phyloP scores from a whole-genome alignment of 2,329 filamentous ascomycete genomes.

The Cyclaneusma minus region DNA sequence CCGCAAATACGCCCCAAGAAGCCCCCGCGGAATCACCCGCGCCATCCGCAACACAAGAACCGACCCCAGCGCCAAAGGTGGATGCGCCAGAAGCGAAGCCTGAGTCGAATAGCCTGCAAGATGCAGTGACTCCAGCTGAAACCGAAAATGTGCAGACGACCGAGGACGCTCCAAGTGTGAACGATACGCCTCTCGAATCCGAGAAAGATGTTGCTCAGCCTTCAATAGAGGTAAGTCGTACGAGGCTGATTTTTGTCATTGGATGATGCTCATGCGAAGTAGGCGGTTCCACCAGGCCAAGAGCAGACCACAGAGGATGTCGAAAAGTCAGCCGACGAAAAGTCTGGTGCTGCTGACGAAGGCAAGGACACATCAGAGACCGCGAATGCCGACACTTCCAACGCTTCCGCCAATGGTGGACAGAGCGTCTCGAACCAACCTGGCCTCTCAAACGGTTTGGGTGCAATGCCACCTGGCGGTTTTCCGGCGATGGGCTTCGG shows the following conservation, averaged over 20 bases:
- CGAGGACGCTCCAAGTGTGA: conserved; percentile 3
- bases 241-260: background rate
- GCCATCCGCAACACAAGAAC: conserved; percentile 9
- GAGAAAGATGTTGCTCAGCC: conserved; percentile 21
- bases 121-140: conserved; percentile 3
- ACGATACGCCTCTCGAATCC: conserved; percentile 7
- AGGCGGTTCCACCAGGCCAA: conserved; percentile 19
- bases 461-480: conserved; percentile 18
- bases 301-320: too few relatives aligned
- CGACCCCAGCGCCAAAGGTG: conserved; percentile 8
- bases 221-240: conserved; percentile 20
- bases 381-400: conserved; percentile 5
- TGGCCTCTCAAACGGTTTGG: conserved; percentile 26
- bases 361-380: conserved; percentile 4
- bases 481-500: conserved; percentile 28
- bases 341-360: conserved; percentile 5
- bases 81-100: conserved; percentile 5
- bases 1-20: conserved; percentile 20
- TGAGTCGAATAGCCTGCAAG: conserved; percentile 10
- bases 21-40: conserved; percentile 12
- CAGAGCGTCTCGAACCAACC: conserved; percentile 7
- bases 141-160: conserved; percentile 3
- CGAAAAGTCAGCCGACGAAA: conserved; percentile 3
- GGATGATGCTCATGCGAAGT: conserved; percentile 7
- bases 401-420: conserved; percentile 9